Evolutionary conservation across 192 early-diverging fungal genomes (phyloP).

Genomic region (Lobosporangium transversale): DNA sequence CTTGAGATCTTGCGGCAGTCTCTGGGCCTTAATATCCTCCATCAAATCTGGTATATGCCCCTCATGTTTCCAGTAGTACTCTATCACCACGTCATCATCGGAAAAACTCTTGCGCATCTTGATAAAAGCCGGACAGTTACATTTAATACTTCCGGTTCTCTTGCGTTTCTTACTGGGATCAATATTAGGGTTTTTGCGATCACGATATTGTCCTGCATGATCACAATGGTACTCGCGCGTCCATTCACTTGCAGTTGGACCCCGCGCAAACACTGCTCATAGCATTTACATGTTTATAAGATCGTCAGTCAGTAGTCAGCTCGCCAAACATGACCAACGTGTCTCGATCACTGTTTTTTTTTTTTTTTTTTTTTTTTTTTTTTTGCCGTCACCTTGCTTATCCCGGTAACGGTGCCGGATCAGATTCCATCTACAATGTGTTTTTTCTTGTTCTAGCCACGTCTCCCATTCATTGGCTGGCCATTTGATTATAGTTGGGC

Average conservation of each 20-base stretch:
- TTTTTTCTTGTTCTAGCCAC: conserved; percentile 34
- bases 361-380: neutral
- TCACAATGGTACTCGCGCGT: conserved; percentile 44
- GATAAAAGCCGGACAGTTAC: conserved; percentile 48
- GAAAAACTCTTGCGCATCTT: conserved; percentile 45
- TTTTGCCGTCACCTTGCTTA: conserved; percentile 22
- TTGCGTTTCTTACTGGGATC: conserved; percentile 49
- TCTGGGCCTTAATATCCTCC: conserved; percentile 48
- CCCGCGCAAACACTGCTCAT: conserved; percentile 30
- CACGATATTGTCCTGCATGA: conserved; percentile 46
- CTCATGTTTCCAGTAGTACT: conserved; percentile 47
- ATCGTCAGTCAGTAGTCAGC: neutral
- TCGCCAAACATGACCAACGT: neutral
- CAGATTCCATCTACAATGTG: conserved; percentile 37
- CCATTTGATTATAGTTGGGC: conserved; percentile 21
- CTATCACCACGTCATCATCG: conserved; percentile 37
- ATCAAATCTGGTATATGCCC: conserved; percentile 41
- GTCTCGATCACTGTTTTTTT: neutral
- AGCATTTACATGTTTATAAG: neutral
- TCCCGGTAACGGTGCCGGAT: conserved; percentile 35
- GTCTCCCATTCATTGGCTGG: conserved; percentile 36
- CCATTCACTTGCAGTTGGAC: conserved; percentile 49
- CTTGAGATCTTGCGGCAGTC: conserved; percentile 47
- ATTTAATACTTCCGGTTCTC: conserved; percentile 40
- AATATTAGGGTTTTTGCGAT: conserved; percentile 43